Evolutionary conservation across 768 basidiomycete species (phyloP).

Genomic region (Podaxis carcinomalis): DNA sequence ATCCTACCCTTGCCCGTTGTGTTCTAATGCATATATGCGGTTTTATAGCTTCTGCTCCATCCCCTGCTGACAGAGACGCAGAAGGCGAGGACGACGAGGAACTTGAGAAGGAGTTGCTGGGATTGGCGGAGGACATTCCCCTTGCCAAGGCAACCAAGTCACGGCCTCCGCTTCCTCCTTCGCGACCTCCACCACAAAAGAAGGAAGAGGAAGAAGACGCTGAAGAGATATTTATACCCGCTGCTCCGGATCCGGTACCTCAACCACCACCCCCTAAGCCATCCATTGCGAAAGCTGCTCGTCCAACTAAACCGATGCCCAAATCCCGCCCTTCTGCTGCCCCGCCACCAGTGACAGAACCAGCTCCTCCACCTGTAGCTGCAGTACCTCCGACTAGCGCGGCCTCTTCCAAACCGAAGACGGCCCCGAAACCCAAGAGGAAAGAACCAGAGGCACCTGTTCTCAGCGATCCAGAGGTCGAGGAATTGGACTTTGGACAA

Average conservation of each 20-base stretch:
- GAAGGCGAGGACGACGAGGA: slow-evolving; percentile 34
- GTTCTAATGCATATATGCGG: slow-evolving; percentile 7
- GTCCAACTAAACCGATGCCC: slow-evolving; percentile 24
- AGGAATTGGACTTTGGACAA: slow-evolving; percentile 4
- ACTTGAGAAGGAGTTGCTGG: slow-evolving; percentile 35
- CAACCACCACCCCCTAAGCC: slow-evolving; percentile 28
- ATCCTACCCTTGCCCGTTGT: neutral
- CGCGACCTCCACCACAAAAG: slow-evolving; percentile 7
- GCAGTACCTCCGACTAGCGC: slow-evolving; percentile 27
- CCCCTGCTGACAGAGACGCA: slow-evolving; percentile 26
- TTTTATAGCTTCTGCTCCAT: slow-evolving; percentile 18
- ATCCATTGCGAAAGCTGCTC: slow-evolving; percentile 23
- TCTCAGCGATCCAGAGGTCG: slow-evolving; percentile 1
- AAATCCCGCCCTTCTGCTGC: slow-evolving; percentile 14
- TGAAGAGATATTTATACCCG: slow-evolving; percentile 24
- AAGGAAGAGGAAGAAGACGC: slow-evolving; percentile 34
- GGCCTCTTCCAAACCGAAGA: slow-evolving; percentile 20
- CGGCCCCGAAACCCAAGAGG: neutral
- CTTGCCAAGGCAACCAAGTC: slow-evolving; percentile 16
- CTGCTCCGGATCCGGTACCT: slow-evolving; percentile 18
- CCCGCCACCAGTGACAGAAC: slow-evolving; percentile 6
- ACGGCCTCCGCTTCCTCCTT: slow-evolving; percentile 4
- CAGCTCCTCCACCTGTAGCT: slow-evolving; percentile 19
- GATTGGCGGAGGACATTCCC: slow-evolving; percentile 11
- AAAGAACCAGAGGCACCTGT: neutral